Conservation (phyloP, 2,329 filamentous ascomycete genomes). For the Aspergillus sp. region DNA sequence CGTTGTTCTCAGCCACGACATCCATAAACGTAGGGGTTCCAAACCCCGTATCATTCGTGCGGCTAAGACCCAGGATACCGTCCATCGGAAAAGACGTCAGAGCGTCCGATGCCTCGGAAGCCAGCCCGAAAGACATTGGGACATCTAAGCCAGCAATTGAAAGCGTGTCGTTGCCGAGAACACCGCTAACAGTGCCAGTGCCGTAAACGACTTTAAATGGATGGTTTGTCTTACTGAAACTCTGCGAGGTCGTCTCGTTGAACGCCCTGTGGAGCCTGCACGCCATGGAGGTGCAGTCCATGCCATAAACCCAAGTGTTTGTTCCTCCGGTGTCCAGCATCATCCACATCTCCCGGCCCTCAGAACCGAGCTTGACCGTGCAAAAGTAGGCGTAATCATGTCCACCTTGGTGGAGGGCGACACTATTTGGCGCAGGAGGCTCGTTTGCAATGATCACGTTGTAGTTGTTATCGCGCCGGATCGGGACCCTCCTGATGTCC, state of each 20-base stretch:
- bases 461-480: conserved; percentile 41
- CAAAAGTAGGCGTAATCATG: conserved; percentile 47
- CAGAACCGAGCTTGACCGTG: conserved; percentile 40
- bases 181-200: conserved; percentile 62
- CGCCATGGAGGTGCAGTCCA: conserved; percentile 54
- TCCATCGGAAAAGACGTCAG: conserved; percentile 76
- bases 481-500: conserved; percentile 29
- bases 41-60: conserved; percentile 44
- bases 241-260: conserved; percentile 55
- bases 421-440: conserved; percentile 37
- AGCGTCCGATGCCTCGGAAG: conserved; percentile 59
- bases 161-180: conserved; percentile 56
- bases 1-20: conserved; percentile 46
- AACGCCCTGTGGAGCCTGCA: conserved; percentile 64
- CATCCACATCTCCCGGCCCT: conserved; percentile 43
- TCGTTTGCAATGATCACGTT: conserved; percentile 32
- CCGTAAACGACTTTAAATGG: conserved; percentile 65
- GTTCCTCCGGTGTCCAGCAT: conserved; percentile 47
- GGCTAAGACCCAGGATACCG: conserved; percentile 72
- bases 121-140: conserved; percentile 61
- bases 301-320: conserved; percentile 76
- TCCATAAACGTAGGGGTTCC: conserved; percentile 57
- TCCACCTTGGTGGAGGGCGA: conserved; percentile 46
- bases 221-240: conserved; percentile 45
- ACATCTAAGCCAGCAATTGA: conserved; percentile 57